Evolutionary conservation across 2,329 filamentous ascomycete genomes (phyloP), one percentile per base, ranked within the genome.

Genomic region (Pseudocercospora fijiensis): DNA sequence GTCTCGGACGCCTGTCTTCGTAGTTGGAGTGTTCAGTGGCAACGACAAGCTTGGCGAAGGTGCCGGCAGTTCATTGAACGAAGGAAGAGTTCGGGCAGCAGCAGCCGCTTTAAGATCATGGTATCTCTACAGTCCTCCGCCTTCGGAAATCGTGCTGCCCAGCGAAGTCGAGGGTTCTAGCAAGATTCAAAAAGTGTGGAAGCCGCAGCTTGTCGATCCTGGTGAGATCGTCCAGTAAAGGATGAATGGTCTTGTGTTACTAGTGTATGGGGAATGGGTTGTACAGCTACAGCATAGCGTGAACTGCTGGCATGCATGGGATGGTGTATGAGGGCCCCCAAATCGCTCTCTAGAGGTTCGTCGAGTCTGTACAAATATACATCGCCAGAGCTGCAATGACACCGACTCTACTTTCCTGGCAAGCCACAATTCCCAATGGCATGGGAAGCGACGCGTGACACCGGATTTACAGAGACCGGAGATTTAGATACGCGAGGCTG

Each of bases 1-100:
- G 70, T 95, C 90, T 72, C 86, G 90, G 76, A 90, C 90, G 64
- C 94, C 95, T 16, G 95, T 99, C 16, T 98, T 89, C 74, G 88
- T 97, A 28, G 93, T 99, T 13, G 95, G 94, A 63, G 93, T 99
- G 66, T 99, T 90, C 81, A 96, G 90, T 70, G 95, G 94, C 58
- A 83, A 84, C 65, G 93, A 99, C 76, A 94, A 95, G 84, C 83
- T 99, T 47, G 95, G 94, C 61, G 94, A 99, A 80, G 95, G 88
- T n/a, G 84, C 88, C 20, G 95, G 90, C 24, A 81, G 89, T 56
- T 93, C 86, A 77, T 81, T 98, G 62, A 84, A 92, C 69, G 86
- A 92, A 72, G 94, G 90, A 30, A 86, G 91, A 67, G 84, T 86
- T 67, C 86, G 91, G 76, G 95, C 95, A 20, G 87, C 91, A 41